Conservation (phyloP, 495 filamentous ascomycete genomes). For the Aspergillus steynii region DNA sequence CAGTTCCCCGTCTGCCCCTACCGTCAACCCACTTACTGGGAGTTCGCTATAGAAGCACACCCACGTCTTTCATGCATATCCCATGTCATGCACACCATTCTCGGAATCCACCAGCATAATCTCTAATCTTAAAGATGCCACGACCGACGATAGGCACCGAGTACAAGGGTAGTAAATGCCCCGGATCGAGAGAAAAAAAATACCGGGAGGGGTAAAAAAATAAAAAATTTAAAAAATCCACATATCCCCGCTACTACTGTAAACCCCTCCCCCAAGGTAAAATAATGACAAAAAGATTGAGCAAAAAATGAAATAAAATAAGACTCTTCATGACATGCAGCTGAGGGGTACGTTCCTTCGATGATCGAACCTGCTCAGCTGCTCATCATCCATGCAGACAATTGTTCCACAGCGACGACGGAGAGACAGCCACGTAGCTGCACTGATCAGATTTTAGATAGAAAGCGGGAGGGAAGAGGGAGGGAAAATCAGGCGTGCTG, state of each 20-base stretch:
- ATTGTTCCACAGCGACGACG: slow-evolving; percentile 22
- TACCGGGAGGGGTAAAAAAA: background rate
- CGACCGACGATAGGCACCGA: background rate
- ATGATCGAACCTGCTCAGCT: slow-evolving; percentile 23
- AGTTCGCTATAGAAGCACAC: slow-evolving; percentile 1
- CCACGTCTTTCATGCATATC: slow-evolving; percentile 7
- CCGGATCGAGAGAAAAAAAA: background rate
- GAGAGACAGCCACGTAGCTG: slow-evolving; percentile 27
- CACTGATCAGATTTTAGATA: slow-evolving; percentile 7
- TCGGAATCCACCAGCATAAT: background rate
- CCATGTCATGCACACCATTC: slow-evolving; percentile 8
- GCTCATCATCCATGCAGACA: slow-evolving; percentile 24
- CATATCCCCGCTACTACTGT: background rate
- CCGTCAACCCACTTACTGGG: background rate
- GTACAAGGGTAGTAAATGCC: background rate
- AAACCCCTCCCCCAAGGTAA: background rate
- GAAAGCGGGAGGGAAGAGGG: background rate
- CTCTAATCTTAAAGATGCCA: background rate
- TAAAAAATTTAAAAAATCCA: too few relatives aligned
- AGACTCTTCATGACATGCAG: background rate
- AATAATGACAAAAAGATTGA: background rate
- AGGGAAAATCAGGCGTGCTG: slow-evolving; percentile 20
- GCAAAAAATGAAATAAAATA: background rate
- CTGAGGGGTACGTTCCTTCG: background rate
- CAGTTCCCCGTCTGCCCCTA: background rate